Conservation (phyloP, 306 rosid species). For the Astragalus membranaceus region DNA sequence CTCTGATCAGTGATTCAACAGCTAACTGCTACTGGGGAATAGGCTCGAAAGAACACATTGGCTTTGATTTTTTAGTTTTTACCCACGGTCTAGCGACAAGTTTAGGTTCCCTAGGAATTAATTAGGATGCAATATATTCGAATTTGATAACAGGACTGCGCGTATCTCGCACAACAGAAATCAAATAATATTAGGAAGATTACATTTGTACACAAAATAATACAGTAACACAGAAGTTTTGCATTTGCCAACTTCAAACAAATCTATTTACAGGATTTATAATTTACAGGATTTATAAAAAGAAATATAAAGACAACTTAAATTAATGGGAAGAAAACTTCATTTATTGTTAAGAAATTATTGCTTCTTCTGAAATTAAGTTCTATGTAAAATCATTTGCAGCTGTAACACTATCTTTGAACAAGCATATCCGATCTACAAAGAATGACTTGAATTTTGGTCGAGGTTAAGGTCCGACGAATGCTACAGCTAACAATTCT, state of each 20-base stretch:
- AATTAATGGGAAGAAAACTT: neutral
- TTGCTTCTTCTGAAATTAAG: neutral
- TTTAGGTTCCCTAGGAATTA: conserved; percentile 11
- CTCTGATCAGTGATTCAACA: neutral
- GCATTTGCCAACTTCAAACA: neutral
- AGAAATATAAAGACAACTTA: no score
- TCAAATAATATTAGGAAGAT: no score
- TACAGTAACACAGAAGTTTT: no score
- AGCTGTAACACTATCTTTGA: neutral
- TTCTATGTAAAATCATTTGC: neutral
- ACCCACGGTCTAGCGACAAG: neutral
- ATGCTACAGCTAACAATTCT: no score
- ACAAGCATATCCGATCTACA: neutral
- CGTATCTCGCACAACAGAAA: neutral
- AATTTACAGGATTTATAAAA: no score
- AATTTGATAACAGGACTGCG: neutral
- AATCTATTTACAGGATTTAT: no score
- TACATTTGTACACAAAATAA: no score
- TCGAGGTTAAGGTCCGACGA: no score
- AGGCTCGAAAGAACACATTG: neutral
- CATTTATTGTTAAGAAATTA: neutral
- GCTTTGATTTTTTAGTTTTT: neutral
- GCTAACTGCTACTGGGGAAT: neutral
- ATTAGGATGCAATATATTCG: neutral
- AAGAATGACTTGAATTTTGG: no score